Evolutionary conservation across 1,284 basidiomycete genomes (phyloP), one percentile per base, ranked within the genome.

Genomic region (Albatrellus sp.): DNA sequence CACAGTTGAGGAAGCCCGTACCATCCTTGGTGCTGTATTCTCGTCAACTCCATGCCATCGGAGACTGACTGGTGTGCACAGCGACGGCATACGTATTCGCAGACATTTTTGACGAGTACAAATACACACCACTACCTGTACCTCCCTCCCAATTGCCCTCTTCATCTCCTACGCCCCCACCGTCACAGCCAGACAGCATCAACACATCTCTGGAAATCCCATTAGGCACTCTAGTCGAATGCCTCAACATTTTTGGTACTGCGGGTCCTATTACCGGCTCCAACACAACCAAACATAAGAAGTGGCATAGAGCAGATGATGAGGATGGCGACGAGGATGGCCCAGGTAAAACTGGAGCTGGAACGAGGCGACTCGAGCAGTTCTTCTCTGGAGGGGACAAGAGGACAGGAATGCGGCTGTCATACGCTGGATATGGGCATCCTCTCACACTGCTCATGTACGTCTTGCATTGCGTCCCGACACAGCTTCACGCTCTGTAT

Each of bases 201-300:
- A 58, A 46, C 28, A 73, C 69, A 7, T 70, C 73, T 1, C 90
- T 96, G 55, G 89, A 93, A 58, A 71, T 96, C 46, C 82, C 82
- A 3, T 73, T 97, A 29, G 75, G 79, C 56, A 82, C 81, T 1
- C 65, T 94, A 45, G 73, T 94, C 46, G 90, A 93, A 54, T 92
- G 89, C 54, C 70, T 97, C 36, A 91, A 93, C 59, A 81, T 96
- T 46, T 96, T 93, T 55, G 91, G 92, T 10, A 88, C 89, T 5
- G 87, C 86, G 1, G 66, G 66, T 43, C 50, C 61, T 10, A 30
- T 14, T 31, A 50, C 60, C 20, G 63, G 62, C 7, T 50, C 60
- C 19, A 38, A n/a, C 12, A 57, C 56, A 38, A 56, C 60, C 45
- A 75, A 66, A 54, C 67, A 64, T 46, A 76, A 73, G 68, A 67